Conservation (phyloP, 805 yeast species). For the Candida sakaeoensis region DNA sequence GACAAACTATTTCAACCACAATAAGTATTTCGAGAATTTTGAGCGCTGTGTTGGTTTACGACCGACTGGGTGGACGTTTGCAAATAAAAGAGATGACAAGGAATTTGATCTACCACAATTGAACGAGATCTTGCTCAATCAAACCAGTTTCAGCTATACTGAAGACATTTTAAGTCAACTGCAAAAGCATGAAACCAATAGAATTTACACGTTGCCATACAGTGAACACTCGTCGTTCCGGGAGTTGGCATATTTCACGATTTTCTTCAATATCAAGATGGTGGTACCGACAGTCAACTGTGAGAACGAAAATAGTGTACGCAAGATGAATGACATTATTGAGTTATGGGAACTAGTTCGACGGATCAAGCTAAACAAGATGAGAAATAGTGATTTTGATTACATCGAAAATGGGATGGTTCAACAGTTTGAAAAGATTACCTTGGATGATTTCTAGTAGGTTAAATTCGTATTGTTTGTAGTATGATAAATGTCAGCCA, state of each 20-base stretch:
- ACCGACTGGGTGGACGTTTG: constrained; percentile 91
- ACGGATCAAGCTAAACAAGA: constrained; percentile 10
- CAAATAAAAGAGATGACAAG: constrained; percentile 10
- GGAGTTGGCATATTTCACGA: constrained; percentile 68
- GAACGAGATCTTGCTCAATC: constrained; percentile 12
- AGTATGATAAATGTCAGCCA: too few species aligned
- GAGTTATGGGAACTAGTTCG: constrained; percentile 25
- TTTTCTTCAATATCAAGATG: constrained; percentile 43
- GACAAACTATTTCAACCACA: constrained; percentile 46
- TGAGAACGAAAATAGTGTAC: constrained; percentile 20
- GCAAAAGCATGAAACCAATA: constrained; percentile 21
- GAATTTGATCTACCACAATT: constrained; percentile 4
- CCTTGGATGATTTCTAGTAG: constrained; percentile 10
- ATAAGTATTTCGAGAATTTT: constrained; percentile 42
- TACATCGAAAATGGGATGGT: constrained; percentile 3
- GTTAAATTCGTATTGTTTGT: too few species aligned
- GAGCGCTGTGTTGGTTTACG: constrained; percentile 66
- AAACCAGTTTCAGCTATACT: constrained; percentile 20
- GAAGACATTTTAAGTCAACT: constrained; percentile 32
- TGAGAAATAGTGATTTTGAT: constrained; percentile 3
- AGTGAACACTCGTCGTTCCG: constrained; percentile 91
- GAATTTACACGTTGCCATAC: constrained; percentile 72
- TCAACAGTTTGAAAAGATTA: constrained; percentile 6
- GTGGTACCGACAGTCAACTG: constrained; percentile 80
- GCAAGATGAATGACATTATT: constrained; percentile 31